A percentile compares a stretch with the other conserved stretches of the same genome.
phyloP scores from a whole-genome alignment of 257 asterid genomes.

The Jaltomata sinuosa region DNA sequence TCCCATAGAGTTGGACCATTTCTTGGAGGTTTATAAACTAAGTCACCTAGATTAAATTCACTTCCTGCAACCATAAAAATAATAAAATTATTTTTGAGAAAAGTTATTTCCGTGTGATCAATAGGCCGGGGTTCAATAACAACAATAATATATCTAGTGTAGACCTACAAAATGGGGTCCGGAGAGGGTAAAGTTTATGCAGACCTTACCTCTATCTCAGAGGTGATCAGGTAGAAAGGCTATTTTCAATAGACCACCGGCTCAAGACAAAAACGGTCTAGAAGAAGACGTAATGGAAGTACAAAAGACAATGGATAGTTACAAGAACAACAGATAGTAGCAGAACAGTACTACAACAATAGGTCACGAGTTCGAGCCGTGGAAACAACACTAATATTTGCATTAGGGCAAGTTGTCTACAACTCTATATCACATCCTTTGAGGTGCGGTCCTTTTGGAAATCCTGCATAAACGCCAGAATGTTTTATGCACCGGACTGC shows the following conservation, averaged over 20 bases:
- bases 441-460: background rate
- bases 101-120: background rate
- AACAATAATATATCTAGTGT: too few relatives aligned
- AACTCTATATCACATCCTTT: background rate
- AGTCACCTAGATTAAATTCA: background rate
- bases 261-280: too few relatives aligned
- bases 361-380: background rate
- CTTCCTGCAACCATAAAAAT: constrained; percentile 14
- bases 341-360: too few relatives aligned
- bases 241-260: too few relatives aligned
- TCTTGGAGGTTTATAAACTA: constrained; percentile 49
- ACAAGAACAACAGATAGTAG: too few relatives aligned
- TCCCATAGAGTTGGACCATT: constrained; percentile 62
- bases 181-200: too few relatives aligned
- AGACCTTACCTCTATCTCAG: too few relatives aligned
- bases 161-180: too few relatives aligned
- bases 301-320: too few relatives aligned
- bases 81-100: background rate
- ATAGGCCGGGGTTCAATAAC: too few relatives aligned
- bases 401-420: background rate
- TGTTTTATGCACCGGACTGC: background rate
- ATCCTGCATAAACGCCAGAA: accelerated
- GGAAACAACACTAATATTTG: background rate
- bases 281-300: too few relatives aligned
- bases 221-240: too few relatives aligned